phyloP scores from a whole-genome alignment of 441 rosid species.

The Populus hybrid region DNA sequence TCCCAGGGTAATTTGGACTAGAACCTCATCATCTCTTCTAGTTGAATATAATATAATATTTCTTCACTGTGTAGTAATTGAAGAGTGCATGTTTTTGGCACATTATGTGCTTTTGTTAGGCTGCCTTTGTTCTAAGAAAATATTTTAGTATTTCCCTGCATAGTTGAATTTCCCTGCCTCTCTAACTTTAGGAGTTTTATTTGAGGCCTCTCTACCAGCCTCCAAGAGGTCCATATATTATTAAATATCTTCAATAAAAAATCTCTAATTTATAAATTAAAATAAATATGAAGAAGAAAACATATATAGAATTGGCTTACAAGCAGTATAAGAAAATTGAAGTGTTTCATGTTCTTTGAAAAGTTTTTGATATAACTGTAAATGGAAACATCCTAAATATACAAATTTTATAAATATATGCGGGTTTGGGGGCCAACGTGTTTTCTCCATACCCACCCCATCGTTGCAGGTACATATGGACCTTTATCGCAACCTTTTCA shows the following conservation, averaged over 20 bases:
- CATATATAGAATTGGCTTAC: not conserved
- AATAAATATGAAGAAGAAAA: not conserved
- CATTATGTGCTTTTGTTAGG: not conserved
- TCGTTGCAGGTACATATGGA: not conserved
- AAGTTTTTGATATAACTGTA: not conserved
- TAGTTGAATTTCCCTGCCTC: not conserved
- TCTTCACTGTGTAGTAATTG: not conserved
- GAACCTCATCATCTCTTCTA: constrained; percentile 2
- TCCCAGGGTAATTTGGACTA: constrained; percentile 70
- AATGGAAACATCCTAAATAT: not conserved
- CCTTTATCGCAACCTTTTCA: not conserved
- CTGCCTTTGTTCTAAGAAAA: not conserved
- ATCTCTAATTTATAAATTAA: not conserved
- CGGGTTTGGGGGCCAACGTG: not conserved
- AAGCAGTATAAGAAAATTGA: not conserved
- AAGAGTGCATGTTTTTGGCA: not conserved
- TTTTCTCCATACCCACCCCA: not conserved
- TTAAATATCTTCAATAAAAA: not conserved
- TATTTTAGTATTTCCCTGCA: not conserved
- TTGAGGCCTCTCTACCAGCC: not conserved
- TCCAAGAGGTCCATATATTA: not conserved
- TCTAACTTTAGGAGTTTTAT: not conserved
- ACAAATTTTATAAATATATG: not conserved
- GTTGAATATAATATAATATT: not conserved
- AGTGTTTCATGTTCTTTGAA: not conserved